Conservation (phyloP, 495 filamentous ascomycete genomes). For the Penicillium waksmanii region DNA sequence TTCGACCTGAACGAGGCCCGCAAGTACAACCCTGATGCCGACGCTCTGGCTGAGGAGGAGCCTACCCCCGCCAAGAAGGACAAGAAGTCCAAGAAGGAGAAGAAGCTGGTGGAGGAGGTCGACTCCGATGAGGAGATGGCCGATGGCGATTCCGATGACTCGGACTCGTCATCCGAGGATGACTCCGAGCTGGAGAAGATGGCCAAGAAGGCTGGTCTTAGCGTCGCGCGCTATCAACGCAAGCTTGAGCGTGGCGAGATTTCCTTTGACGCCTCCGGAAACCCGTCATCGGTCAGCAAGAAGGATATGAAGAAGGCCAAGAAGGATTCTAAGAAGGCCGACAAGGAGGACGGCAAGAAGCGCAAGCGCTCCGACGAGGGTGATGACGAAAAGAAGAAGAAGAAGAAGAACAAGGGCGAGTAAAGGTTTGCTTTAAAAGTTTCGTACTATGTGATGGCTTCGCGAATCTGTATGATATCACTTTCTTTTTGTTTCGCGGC, state of each 20-base stretch:
- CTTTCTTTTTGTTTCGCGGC: constrained; percentile 37
- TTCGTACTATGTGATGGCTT: constrained; percentile 37
- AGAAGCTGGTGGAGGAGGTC: constrained; percentile 57
- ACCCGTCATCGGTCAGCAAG: constrained; percentile 66
- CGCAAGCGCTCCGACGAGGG: constrained; percentile 57
- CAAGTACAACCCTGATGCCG: constrained; percentile 94
- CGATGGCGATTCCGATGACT: constrained; percentile 53
- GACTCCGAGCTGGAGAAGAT: constrained; percentile 58
- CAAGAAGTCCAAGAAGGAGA: constrained; percentile 57
- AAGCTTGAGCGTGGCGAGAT: constrained; percentile 73
- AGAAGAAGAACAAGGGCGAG: constrained; percentile 61
- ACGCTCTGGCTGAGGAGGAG: constrained; percentile 77
- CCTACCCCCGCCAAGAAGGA: constrained; percentile 49
- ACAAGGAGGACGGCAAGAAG: constrained; percentile 58
- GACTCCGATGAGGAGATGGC: constrained; percentile 58
- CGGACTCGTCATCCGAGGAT: constrained; percentile 48
- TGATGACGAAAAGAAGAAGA: constrained; percentile 57
- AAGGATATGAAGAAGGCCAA: constrained; percentile 77
- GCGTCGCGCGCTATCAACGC: constrained; percentile 70
- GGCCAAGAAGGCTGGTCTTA: constrained; percentile 65
- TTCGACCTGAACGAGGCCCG: constrained; percentile 93
- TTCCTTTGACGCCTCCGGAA: constrained; percentile 59
- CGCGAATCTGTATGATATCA: constrained; percentile 55
- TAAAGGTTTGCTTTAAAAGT: constrained; percentile 40
- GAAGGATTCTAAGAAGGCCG: constrained; percentile 63